Evolutionary conservation across 169 alveolate genomes (phyloP).

Genomic region (Babesia ovata): DNA sequence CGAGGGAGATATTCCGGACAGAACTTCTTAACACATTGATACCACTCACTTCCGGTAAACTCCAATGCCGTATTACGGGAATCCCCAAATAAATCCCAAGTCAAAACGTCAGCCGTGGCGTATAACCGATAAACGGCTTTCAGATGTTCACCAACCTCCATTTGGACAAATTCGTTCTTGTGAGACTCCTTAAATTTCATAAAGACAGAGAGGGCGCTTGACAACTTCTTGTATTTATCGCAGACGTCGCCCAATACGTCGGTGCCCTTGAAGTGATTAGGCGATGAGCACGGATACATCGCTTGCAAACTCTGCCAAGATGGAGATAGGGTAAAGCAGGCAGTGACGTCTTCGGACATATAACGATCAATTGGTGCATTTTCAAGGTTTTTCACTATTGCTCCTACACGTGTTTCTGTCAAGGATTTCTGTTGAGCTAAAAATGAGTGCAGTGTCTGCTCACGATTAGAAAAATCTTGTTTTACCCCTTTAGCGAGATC

Average conservation of each 20-base stretch:
- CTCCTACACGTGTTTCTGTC: not conserved
- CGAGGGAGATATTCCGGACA: constrained; percentile 30
- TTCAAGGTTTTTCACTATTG: not conserved
- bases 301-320: not conserved
- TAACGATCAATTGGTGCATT: not conserved
- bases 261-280: not conserved
- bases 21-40: constrained; percentile 1
- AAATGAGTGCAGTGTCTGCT: not conserved
- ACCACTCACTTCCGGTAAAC: constrained; percentile 50
- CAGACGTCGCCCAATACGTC: constrained; percentile 14
- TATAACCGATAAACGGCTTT: constrained; percentile 21
- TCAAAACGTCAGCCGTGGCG: constrained; percentile 24
- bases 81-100: constrained; percentile 7
- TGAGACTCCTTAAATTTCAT: constrained; percentile 1
- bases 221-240: constrained; percentile 1
- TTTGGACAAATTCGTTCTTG: constrained; percentile 19
- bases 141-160: constrained; percentile 27
- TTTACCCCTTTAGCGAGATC: constrained; percentile 15
- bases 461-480: constrained; percentile 7
- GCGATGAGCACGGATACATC: constrained; percentile 27
- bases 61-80: not conserved
- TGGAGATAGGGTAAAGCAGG: not conserved
- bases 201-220: constrained; percentile 1
- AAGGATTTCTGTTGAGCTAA: not conserved
- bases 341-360: not conserved